Conservation (phyloP, 2,329 filamentous ascomycete genomes). For the Pyrenophora graminea region DNA sequence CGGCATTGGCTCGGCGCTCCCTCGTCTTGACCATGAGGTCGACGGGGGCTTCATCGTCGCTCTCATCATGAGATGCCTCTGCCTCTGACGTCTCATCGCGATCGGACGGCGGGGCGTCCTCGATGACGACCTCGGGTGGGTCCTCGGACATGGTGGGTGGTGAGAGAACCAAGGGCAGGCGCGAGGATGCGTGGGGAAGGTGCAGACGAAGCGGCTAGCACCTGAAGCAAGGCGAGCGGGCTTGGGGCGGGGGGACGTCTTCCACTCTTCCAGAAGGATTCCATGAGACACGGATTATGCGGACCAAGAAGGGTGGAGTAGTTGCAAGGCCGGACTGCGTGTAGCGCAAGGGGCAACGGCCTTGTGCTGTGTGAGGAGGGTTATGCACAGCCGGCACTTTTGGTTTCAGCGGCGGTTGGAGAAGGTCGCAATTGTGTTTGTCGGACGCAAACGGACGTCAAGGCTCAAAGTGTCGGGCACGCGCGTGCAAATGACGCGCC, state of each 20-base stretch:
- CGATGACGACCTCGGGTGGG: slow-evolving; percentile 17
- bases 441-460: neutral
- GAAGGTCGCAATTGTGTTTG: neutral
- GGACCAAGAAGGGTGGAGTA: slow-evolving; percentile 6
- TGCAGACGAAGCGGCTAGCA: slow-evolving; percentile 25
- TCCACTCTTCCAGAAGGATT: slow-evolving; percentile 32
- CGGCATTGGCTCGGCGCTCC: slow-evolving; percentile 46
- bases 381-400: neutral
- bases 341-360: slow-evolving; percentile 7
- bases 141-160: slow-evolving; percentile 20
- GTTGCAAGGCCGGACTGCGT: slow-evolving; percentile 3
- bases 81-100: slow-evolving; percentile 15
- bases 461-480: slow-evolving; percentile 3
- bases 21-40: slow-evolving; percentile 48
- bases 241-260: slow-evolving; percentile 21
- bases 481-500: slow-evolving; percentile 23
- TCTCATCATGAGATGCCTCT: slow-evolving; percentile 29
- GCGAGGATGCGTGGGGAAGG: slow-evolving; percentile 23
- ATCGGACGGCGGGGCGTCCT: slow-evolving; percentile 16
- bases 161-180: slow-evolving; percentile 3
- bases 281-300: slow-evolving; percentile 27
- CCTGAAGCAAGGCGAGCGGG: slow-evolving; percentile 28
- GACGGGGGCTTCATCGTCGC: slow-evolving; percentile 35
- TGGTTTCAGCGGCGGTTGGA: slow-evolving; percentile 32
- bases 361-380: slow-evolving; percentile 1